Percentiles rank a stretch among this genome's conserved stretches.
phyloP scores from a whole-genome alignment of 1,284 basidiomycete genomes.

The Ceratobasidium sp. region DNA sequence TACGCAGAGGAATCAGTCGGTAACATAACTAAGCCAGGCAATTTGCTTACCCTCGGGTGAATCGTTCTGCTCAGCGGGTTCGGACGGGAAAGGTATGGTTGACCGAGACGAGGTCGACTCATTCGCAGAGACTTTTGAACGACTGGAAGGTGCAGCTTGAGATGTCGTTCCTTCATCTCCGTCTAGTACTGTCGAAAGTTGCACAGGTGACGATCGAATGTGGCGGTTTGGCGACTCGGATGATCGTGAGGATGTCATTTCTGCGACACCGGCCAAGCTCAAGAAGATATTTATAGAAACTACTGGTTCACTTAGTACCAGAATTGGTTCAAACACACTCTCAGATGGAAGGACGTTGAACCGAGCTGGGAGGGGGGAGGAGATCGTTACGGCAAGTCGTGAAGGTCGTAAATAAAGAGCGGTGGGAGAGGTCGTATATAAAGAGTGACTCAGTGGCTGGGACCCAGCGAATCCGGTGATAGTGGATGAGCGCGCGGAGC shows the following conservation, averaged over 20 bases:
- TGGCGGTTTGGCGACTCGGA: background rate
- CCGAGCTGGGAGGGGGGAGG: background rate
- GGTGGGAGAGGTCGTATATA: slow-evolving; percentile 15
- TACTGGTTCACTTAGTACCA: background rate
- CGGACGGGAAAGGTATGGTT: slow-evolving; percentile 30
- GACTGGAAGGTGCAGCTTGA: background rate
- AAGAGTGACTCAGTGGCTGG: slow-evolving; percentile 1
- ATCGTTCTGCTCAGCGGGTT: slow-evolving; percentile 11
- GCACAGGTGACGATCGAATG: slow-evolving; percentile 18
- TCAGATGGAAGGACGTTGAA: background rate
- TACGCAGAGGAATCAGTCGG: background rate
- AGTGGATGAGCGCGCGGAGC: slow-evolving; percentile 14
- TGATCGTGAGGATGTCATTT: background rate
- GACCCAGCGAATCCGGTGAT: slow-evolving; percentile 18
- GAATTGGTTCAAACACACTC: slow-evolving; percentile 1
- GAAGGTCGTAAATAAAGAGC: slow-evolving; percentile 38
- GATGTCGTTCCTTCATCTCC: slow-evolving; percentile 12
- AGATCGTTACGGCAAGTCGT: slow-evolving; percentile 22
- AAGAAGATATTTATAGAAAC: no score
- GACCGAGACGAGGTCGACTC: slow-evolving; percentile 32
- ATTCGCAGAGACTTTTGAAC: background rate
- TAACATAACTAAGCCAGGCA: background rate
- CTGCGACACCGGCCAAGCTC: background rate
- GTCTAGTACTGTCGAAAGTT: slow-evolving; percentile 37
- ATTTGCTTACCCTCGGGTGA: background rate